Evolutionary conservation across 371 early-diverging fungal genomes (phyloP).

Genomic region (Rhizoclosmatium hyalinum): DNA sequence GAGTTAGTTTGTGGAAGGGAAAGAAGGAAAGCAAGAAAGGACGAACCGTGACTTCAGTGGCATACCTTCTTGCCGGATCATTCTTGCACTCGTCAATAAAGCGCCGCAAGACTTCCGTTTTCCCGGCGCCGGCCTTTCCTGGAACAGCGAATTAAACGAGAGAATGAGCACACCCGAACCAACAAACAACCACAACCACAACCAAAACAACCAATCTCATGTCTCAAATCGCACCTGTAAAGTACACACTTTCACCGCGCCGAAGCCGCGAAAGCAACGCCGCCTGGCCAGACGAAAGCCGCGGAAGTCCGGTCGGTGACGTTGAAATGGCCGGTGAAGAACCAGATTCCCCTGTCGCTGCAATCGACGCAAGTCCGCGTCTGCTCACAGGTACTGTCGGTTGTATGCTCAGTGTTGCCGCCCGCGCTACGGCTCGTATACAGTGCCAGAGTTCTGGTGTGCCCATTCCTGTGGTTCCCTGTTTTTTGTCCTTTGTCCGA

Average conservation of each 20-base stretch:
- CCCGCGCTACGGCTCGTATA: no score
- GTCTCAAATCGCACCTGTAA: slow-evolving; percentile 50
- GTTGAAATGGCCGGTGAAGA: no score
- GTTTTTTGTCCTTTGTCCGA: no score
- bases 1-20: neutral
- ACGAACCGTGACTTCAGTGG: slow-evolving; percentile 49
- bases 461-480: no score
- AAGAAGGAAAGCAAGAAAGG: slow-evolving; percentile 4
- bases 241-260: slow-evolving; percentile 58
- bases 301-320: neutral
- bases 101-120: slow-evolving; percentile 44
- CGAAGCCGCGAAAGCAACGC: slow-evolving; percentile 34
- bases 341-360: no score
- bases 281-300: slow-evolving; percentile 42
- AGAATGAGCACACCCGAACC: neutral
- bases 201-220: neutral
- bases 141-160: neutral
- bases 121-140: slow-evolving; percentile 57
- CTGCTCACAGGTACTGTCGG: no score
- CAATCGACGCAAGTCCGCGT: no score
- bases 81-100: slow-evolving; percentile 34
- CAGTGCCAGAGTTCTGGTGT: no score
- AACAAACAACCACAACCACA: neutral
- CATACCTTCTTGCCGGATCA: slow-evolving; percentile 39
- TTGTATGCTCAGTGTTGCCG: no score